Evolutionary conservation across 305 asterid species (phyloP).

Genomic region (Solanum aculeatissimum): DNA sequence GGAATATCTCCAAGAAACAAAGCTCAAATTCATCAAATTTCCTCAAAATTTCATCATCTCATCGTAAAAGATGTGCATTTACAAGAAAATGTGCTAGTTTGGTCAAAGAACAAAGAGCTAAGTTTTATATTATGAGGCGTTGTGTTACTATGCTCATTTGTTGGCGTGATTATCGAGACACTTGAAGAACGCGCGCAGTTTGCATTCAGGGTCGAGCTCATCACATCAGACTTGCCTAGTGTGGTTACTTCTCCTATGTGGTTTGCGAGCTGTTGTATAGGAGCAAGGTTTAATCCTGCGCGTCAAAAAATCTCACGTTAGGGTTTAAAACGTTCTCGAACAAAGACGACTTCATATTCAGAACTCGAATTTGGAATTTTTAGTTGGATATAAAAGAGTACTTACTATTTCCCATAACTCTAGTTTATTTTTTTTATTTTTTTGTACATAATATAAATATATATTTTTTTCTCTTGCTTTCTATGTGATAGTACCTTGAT

Average conservation of each 20-base stretch:
- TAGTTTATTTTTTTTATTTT: neutral
- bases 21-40: constrained; percentile 10
- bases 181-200: constrained; percentile 2
- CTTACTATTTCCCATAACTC: neutral
- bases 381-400: neutral
- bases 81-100: constrained; percentile 72
- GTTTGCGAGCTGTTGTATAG: too few species aligned
- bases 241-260: too few species aligned
- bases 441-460: neutral
- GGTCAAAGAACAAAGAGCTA: constrained; percentile 77
- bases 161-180: constrained; percentile 74
- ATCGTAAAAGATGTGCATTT: constrained; percentile 49
- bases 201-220: too few species aligned
- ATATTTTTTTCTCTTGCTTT: constrained; percentile 23
- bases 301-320: neutral
- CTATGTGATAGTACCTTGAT: constrained; percentile 42
- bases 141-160: constrained; percentile 84
- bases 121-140: constrained; percentile 81
- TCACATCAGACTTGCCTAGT: too few species aligned
- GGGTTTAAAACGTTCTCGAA: neutral
- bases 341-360: neutral
- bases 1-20: constrained; percentile 59
- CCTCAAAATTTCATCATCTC: constrained; percentile 16
- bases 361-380: neutral
- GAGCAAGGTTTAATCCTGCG: neutral